Base-by-base conservation (phyloP, 306 rosid species). In the Prinsepia uniflora region DNA sequence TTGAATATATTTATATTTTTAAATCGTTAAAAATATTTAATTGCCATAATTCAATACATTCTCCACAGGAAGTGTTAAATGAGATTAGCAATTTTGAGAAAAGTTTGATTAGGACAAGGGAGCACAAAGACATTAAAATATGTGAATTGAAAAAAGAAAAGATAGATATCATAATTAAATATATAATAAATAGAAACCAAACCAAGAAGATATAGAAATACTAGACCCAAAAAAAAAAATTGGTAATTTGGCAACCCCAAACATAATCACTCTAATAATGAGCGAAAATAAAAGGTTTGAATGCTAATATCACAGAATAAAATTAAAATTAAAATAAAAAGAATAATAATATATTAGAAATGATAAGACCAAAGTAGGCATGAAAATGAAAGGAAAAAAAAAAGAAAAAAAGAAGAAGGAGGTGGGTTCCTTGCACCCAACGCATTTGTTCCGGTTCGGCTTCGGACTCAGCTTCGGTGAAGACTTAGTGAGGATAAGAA, bases 401-500 rank as follows among this genome's bases (percentile, higher is more conserved):
- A 67, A 76, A 86, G 77, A 69, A 67, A 86, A 87, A 80, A 85
- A 92, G 86, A 86, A 79, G 89, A 76, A 75, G 86, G 92, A 81
- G 90, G 90, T 72, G 83, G 86, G 86, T 95, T 91, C 91, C 99
- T 91, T 89, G 83, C 76, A 19, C 76, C 83, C 67, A 83, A 89
- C 91, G 96, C 86, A 89, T 85, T 81, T 83, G 58, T 34, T 76
- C 42, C 24, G 80, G 36, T 71, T 82, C 12, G 72, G 90, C 82
- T 65, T 45, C 73, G 71, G 55, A 36, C 30, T 10, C 40, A 20
- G 81, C 46, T 13, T 72, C 75, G 72, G 70, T 71, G 89, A 72
- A 61, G 96, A 91, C 96, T 89, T 91, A 72, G 81, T 75, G 80
- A 55, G 88, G 97, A 95, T 95, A 95, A 95, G 97, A 85, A 91